Evolutionary conservation across 2,329 filamentous ascomycete species (phyloP).

Genomic region (Lachnellula suecica): DNA sequence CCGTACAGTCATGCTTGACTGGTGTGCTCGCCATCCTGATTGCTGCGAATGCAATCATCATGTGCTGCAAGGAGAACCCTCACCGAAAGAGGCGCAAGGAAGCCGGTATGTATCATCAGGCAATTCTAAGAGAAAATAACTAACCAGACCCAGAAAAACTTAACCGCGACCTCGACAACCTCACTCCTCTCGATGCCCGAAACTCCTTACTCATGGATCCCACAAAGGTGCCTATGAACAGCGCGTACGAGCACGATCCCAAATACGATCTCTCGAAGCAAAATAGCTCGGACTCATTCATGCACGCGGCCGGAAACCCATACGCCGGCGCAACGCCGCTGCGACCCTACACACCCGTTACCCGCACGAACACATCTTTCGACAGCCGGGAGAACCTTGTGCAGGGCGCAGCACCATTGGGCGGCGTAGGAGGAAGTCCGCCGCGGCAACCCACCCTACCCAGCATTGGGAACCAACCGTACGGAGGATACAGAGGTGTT

Average conservation of each 20-base stretch:
- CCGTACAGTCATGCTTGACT: constrained; percentile 83
- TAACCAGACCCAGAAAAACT: constrained; percentile 61
- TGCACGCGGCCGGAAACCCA: constrained; percentile 30
- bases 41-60: constrained; percentile 81
- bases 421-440: constrained; percentile 16
- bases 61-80: constrained; percentile 83
- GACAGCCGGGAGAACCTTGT: constrained; percentile 26
- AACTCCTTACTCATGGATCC: constrained; percentile 68
- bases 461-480: constrained; percentile 7
- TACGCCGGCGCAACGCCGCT: constrained; percentile 26
- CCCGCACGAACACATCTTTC: constrained; percentile 3
- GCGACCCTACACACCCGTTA: constrained; percentile 17
- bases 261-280: constrained; percentile 21
- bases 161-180: constrained; percentile 73
- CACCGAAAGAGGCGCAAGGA: constrained; percentile 87
- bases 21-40: constrained; percentile 84
- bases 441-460: constrained; percentile 22
- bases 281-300: constrained; percentile 23
- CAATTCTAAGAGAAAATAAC: constrained; percentile 11
- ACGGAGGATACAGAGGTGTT: constrained; percentile 26
- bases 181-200: constrained; percentile 84
- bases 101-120: constrained; percentile 65
- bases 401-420: constrained; percentile 24
- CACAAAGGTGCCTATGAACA: constrained; percentile 15
- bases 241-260: constrained; percentile 20